Conservation (phyloP, 1,284 basidiomycete species). For the Xerocomus subilludens region DNA sequence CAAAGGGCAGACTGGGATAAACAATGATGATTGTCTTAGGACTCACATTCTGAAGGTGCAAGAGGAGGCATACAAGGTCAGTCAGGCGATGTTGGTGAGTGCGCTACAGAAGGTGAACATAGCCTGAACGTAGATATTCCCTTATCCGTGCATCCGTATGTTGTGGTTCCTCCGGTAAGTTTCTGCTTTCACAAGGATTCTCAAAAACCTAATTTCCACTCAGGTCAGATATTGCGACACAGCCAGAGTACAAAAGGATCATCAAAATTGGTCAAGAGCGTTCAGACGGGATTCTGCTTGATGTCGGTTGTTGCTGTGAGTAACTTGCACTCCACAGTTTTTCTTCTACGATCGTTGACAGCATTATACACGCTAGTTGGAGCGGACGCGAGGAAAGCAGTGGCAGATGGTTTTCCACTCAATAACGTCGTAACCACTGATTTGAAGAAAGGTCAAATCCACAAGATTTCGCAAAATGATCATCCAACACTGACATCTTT, state of each 20-base stretch:
- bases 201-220: not conserved
- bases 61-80: constrained; percentile 38
- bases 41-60: constrained; percentile 40
- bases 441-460: constrained; percentile 33
- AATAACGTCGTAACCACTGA: constrained; percentile 41
- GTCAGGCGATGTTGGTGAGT: not conserved
- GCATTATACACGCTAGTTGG: constrained; percentile 33
- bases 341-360: not conserved
- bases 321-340: not conserved
- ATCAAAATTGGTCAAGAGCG: constrained; percentile 41
- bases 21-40: constrained; percentile 35
- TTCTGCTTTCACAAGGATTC: not conserved
- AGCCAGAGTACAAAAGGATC: constrained; percentile 35
- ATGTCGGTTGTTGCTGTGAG: constrained; percentile 48
- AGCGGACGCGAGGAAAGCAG: constrained; percentile 42
- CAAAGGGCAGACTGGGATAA: constrained; percentile 41
- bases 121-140: constrained; percentile 29
- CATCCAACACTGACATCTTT: not conserved
- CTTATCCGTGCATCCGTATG: not conserved
- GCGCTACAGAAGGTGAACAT: not conserved
- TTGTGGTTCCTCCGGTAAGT: not conserved
- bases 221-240: constrained; percentile 35
- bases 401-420: constrained; percentile 44
- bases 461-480: not conserved
- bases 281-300: constrained; percentile 39